Evolutionary conservation across 2,329 filamentous ascomycete genomes (phyloP).

Genomic region (Aspergillus persii): DNA sequence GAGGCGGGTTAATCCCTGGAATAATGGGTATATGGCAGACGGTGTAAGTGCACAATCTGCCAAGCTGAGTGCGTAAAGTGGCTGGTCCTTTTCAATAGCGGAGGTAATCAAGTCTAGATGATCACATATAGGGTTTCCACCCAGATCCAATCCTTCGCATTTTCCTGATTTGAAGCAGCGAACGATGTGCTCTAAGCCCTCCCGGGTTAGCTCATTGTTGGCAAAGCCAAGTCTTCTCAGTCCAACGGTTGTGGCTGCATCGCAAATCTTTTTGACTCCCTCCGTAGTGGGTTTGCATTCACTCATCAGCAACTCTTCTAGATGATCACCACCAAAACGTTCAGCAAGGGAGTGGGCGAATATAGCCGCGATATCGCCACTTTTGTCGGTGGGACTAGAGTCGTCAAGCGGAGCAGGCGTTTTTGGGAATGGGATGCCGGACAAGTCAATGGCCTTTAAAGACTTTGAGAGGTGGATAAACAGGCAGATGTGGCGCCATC

Average conservation of each 20-base stretch:
- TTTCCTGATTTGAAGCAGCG: conserved; percentile 71
- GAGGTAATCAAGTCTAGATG: conserved; percentile 45
- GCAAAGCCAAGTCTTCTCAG: conserved; percentile 78
- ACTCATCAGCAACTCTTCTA: conserved; percentile 81
- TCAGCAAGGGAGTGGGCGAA: conserved; percentile 74
- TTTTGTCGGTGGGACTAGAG: conserved; percentile 19
- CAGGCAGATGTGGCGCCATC: conserved; percentile 86
- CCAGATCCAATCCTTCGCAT: conserved; percentile 85
- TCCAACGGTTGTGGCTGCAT: conserved; percentile 75
- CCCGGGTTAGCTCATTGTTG: conserved; percentile 72
- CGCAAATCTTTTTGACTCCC: conserved; percentile 73
- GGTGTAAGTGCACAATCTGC: conserved; percentile 81
- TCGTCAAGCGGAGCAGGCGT: conserved; percentile 27
- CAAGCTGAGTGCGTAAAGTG: conserved; percentile 78
- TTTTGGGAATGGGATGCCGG: conserved; percentile 74
- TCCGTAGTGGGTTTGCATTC: conserved; percentile 71
- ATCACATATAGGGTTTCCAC: conserved; percentile 71
- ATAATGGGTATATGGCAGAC: conserved; percentile 67
- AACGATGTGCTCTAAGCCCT: conserved; percentile 72
- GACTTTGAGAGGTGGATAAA: conserved; percentile 90
- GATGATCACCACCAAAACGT: conserved; percentile 68
- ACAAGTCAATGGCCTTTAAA: conserved; percentile 81
- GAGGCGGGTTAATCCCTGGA: conserved; percentile 70
- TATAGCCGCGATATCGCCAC: conserved; percentile 59
- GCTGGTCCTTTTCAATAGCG: conserved; percentile 45